Evolutionary conservation across 2,329 filamentous ascomycete species (phyloP).

Genomic region (Pseudomassariella vexata): DNA sequence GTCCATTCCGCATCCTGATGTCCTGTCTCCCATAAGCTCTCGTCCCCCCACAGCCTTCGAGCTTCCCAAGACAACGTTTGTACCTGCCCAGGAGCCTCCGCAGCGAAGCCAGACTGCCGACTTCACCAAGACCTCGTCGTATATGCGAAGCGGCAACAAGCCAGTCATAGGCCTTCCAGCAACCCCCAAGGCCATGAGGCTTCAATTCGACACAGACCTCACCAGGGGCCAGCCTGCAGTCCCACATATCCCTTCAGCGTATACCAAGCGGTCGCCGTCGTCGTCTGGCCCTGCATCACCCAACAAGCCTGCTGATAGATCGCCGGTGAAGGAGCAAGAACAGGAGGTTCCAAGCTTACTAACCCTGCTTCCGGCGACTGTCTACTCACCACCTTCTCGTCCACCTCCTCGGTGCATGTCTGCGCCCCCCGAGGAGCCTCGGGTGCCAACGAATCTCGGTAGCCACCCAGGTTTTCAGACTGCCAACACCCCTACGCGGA

Average conservation of each 20-base stretch:
- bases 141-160: constrained; percentile 36
- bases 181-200: constrained; percentile 85
- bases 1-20: constrained; percentile 68
- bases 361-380: constrained; percentile 51
- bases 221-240: constrained; percentile 48
- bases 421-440: constrained; percentile 46
- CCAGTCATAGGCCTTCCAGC: constrained; percentile 74
- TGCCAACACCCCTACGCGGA: constrained; percentile 16
- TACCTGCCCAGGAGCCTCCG: constrained; percentile 36
- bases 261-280: constrained; percentile 35
- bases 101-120: constrained; percentile 62
- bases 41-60: constrained; percentile 31
- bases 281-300: constrained; percentile 30
- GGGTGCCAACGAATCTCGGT: constrained; percentile 22
- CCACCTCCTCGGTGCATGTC: constrained; percentile 55
- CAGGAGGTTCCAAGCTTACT: constrained; percentile 23
- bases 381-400: constrained; percentile 50
- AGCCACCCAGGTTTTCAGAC: constrained; percentile 34
- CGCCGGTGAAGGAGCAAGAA: constrained; percentile 22
- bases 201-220: constrained; percentile 60
- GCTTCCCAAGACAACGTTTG: constrained; percentile 35
- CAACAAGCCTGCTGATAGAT: constrained; percentile 20
- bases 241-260: constrained; percentile 45
- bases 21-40: constrained; percentile 36
- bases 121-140: constrained; percentile 49